Conservation (phyloP, 176 grass and related monocot genomes). For the Juncus effusus region DNA sequence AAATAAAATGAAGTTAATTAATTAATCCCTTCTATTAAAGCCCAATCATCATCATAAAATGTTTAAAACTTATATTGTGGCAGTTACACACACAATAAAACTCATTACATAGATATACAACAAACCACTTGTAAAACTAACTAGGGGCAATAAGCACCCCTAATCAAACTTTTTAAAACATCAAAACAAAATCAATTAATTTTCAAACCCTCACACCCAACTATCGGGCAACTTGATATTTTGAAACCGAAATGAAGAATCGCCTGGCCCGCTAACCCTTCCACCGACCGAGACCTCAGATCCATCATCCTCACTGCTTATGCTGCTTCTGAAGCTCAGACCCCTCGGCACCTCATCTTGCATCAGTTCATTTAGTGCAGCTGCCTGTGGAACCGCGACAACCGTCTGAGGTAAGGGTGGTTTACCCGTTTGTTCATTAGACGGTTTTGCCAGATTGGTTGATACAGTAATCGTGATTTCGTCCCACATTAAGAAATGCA, state of each 20-base stretch:
- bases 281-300: slow-evolving; percentile 8
- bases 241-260: slow-evolving; percentile 68
- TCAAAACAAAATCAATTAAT: slow-evolving; percentile 3
- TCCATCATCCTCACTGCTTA: slow-evolving; percentile 31
- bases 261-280: slow-evolving; percentile 28
- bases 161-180: background rate
- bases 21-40: no score
- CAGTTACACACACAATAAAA: no score
- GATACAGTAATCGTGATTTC: slow-evolving; percentile 7
- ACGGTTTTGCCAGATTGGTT: background rate
- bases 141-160: background rate
- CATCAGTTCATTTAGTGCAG: background rate
- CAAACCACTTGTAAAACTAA: no score
- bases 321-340: slow-evolving; percentile 23
- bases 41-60: no score
- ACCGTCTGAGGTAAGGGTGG: slow-evolving; percentile 19
- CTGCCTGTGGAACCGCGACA: slow-evolving; percentile 13
- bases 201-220: slow-evolving; percentile 48
- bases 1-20: no score
- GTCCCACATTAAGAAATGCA: slow-evolving; percentile 85
- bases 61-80: no score
- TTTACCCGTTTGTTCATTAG: slow-evolving; percentile 4
- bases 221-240: slow-evolving; percentile 75
- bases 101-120: no score
- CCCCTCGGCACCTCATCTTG: background rate